A percentile compares a stretch with the other conserved stretches of the same genome.
Conservation (phyloP, 352 stramenopile genomes). For the Phytophthora pistaciae region DNA sequence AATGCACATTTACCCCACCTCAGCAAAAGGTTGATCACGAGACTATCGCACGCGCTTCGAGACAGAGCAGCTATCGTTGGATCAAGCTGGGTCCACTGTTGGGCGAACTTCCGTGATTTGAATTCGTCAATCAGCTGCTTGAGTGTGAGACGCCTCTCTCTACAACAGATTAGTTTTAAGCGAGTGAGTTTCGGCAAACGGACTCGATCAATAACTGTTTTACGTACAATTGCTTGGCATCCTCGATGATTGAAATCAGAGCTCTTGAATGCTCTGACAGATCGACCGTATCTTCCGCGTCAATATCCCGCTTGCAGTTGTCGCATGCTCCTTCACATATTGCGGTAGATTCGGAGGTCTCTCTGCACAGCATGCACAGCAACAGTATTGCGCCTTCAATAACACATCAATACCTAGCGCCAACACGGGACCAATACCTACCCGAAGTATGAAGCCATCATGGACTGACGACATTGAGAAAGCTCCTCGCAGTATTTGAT, state of each 20-base stretch:
- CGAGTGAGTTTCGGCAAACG: slow-evolving; percentile 2
- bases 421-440: slow-evolving; percentile 21
- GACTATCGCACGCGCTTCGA: slow-evolving; percentile 51
- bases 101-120: slow-evolving; percentile 57
- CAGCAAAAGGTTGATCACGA: slow-evolving; percentile 64
- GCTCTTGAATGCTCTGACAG: slow-evolving; percentile 61
- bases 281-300: slow-evolving; percentile 38
- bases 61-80: slow-evolving; percentile 48
- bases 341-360: slow-evolving; percentile 42
- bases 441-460: slow-evolving; percentile 71
- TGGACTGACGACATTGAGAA: slow-evolving; percentile 47
- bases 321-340: slow-evolving; percentile 58
- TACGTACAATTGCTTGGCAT: slow-evolving; percentile 61
- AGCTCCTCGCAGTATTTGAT: slow-evolving; percentile 66
- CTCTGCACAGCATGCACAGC: slow-evolving; percentile 26
- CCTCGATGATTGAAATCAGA: slow-evolving; percentile 52
- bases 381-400: background rate
- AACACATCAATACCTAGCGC: background rate
- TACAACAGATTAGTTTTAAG: slow-evolving; percentile 16
- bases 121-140: slow-evolving; percentile 81
- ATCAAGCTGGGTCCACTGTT: slow-evolving; percentile 45
- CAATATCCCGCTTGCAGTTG: slow-evolving; percentile 50
- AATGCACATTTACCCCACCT: slow-evolving; percentile 25
- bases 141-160: slow-evolving; percentile 68
- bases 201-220: background rate